Conservation (phyloP, 495 filamentous ascomycete genomes). For the Penicillium chermesinum region DNA sequence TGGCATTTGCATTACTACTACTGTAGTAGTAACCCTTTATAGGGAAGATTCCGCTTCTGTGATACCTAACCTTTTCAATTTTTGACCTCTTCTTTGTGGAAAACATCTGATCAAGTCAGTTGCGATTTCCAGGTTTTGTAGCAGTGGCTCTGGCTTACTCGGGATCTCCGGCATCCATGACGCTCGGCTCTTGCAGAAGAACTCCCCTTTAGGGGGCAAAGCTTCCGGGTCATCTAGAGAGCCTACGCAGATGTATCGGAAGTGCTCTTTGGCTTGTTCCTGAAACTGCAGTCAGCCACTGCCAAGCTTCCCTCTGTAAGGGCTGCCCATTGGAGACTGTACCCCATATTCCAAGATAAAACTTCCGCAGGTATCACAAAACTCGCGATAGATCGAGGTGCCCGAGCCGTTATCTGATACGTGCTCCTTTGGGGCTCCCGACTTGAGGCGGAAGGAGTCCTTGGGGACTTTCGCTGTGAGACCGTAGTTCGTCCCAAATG, state of each 20-base stretch:
- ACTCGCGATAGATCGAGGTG: constrained; percentile 52
- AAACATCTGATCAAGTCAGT: constrained; percentile 38
- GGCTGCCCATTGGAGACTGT: constrained; percentile 6
- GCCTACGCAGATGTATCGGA: constrained; percentile 59
- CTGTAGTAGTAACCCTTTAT: no score
- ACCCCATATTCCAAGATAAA: constrained; percentile 62
- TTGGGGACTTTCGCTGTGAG: constrained; percentile 58
- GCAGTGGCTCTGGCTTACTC: constrained; percentile 32
- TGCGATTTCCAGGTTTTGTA: neutral
- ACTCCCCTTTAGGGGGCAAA: constrained; percentile 63
- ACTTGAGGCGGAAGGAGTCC: constrained; percentile 36
- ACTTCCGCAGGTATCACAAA: constrained; percentile 58
- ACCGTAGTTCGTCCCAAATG: constrained; percentile 60
- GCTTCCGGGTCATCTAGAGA: constrained; percentile 58
- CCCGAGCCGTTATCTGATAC: constrained; percentile 55
- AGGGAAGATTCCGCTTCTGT: neutral
- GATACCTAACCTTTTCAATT: constrained; percentile 27
- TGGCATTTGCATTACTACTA: no score
- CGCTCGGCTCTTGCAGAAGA: constrained; percentile 55
- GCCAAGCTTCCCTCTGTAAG: no score
- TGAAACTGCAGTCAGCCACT: constrained; percentile 14
- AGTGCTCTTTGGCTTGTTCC: constrained; percentile 51
- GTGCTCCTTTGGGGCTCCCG: constrained; percentile 44
- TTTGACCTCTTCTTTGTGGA: constrained; percentile 57
- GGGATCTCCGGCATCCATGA: constrained; percentile 61